phyloP scores from a whole-genome alignment of 73 alveolate genomes.

The Tetrahymena elliotti region DNA sequence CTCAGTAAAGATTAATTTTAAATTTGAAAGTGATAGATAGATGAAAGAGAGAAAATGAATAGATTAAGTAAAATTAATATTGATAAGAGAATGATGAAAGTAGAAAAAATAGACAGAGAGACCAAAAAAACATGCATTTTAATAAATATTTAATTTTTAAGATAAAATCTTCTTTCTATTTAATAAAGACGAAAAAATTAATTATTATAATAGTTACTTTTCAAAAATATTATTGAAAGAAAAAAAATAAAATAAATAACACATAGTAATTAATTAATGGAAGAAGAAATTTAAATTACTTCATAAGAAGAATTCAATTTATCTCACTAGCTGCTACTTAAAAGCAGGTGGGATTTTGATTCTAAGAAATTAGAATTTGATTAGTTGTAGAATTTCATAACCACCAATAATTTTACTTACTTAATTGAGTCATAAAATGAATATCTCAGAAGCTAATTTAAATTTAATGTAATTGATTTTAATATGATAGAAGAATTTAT shows the following conservation, averaged over 20 bases:
- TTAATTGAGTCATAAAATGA: background rate
- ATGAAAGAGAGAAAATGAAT: no score
- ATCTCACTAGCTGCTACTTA: background rate
- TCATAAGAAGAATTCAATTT: background rate
- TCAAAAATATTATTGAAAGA: background rate
- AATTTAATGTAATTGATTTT: background rate
- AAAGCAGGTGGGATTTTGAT: background rate
- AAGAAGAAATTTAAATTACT: background rate
- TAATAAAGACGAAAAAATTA: background rate
- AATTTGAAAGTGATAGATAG: no score
- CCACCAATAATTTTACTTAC: background rate
- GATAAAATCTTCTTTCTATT: background rate
- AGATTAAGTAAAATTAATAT: no score
- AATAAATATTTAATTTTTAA: no score
- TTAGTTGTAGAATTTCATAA: background rate
- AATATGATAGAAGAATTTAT: background rate
- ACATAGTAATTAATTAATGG: background rate
- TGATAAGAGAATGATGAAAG: background rate
- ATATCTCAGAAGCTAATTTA: background rate
- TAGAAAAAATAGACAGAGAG: background rate
- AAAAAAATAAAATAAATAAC: background rate
- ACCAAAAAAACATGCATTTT: no score
- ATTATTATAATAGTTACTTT: background rate
- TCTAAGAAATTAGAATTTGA: background rate
- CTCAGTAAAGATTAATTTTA: no score